Conservation (phyloP, 345 rosid genomes). For the Microthlaspi erraticum region DNA sequence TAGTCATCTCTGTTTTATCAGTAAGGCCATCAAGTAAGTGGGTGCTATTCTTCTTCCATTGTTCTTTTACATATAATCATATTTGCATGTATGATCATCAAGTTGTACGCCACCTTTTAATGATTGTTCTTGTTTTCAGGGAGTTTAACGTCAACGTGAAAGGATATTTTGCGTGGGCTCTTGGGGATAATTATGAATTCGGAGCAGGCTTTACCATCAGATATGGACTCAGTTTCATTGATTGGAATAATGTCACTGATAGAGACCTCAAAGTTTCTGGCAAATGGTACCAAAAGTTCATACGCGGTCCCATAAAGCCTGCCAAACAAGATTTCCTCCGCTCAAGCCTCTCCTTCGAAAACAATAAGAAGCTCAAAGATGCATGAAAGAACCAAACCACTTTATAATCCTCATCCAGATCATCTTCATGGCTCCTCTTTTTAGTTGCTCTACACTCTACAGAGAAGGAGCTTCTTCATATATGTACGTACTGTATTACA, state of each 20-base stretch:
- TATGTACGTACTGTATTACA: neutral
- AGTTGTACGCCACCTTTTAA: neutral
- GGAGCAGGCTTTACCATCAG: slow-evolving; percentile 18
- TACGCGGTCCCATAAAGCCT: neutral
- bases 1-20: slow-evolving; percentile 27
- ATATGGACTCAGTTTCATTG: slow-evolving; percentile 34
- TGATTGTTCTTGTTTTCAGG: slow-evolving; percentile 6
- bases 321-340: neutral
- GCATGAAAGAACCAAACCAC: slow-evolving; percentile 6
- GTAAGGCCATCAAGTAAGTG: slow-evolving; percentile 27
- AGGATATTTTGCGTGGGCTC: slow-evolving; percentile 36
- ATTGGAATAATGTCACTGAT: neutral
- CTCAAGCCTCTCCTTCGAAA: neutral
- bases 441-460: slow-evolving; percentile 28
- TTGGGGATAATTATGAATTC: slow-evolving; percentile 37
- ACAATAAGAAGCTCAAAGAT: neutral
- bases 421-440: slow-evolving; percentile 15
- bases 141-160: slow-evolving; percentile 11
- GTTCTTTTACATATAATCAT: too few species aligned
- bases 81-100: too few species aligned
- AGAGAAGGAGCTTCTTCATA: slow-evolving; percentile 8
- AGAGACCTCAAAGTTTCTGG: slow-evolving; percentile 34
- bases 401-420: neutral
- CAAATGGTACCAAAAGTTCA: slow-evolving; percentile 26
- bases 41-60: neutral